Percentiles rank a stretch among this genome's conserved stretches.
Evolutionary conservation across 2,329 filamentous ascomycete species (phyloP).

Genomic region (Colletotrichum sp.): DNA sequence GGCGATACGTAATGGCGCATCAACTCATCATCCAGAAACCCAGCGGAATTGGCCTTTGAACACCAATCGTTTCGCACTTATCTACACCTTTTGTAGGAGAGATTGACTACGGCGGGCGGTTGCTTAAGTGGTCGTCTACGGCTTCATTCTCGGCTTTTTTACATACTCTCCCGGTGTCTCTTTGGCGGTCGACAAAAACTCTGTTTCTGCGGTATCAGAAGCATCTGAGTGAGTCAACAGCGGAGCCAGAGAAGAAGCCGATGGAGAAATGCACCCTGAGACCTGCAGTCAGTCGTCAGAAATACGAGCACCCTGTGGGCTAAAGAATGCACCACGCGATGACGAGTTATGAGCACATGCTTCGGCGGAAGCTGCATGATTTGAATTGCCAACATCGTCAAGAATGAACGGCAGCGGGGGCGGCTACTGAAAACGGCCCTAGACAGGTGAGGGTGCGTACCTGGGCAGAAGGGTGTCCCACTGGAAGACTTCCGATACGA

Average conservation of each 20-base stretch:
- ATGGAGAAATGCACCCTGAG: not conserved
- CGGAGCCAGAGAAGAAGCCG: not conserved
- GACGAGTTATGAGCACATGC: constrained; percentile 5
- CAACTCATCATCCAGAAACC: not conserved
- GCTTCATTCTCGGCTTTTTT: not conserved
- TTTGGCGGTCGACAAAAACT: not conserved
- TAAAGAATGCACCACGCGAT: not conserved
- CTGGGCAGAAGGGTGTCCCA: not conserved
- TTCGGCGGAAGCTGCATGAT: not conserved
- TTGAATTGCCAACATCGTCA: not conserved
- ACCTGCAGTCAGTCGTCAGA: not conserved
- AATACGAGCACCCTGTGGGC: not conserved
- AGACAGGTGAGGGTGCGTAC: not conserved
- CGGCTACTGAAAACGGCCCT: constrained; percentile 1
- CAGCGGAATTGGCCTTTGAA: not conserved
- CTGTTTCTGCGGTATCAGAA: not conserved
- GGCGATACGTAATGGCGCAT: not conserved
- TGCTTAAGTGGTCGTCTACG: not conserved
- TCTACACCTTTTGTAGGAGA: not conserved
- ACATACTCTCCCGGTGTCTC: not conserved
- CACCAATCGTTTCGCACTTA: not conserved
- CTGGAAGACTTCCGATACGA: constrained; percentile 21
- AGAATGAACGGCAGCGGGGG: not conserved
- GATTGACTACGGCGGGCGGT: not conserved
- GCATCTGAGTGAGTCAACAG: not conserved